Conservation (phyloP, 331 rosid species). For the Malus hybrid region DNA sequence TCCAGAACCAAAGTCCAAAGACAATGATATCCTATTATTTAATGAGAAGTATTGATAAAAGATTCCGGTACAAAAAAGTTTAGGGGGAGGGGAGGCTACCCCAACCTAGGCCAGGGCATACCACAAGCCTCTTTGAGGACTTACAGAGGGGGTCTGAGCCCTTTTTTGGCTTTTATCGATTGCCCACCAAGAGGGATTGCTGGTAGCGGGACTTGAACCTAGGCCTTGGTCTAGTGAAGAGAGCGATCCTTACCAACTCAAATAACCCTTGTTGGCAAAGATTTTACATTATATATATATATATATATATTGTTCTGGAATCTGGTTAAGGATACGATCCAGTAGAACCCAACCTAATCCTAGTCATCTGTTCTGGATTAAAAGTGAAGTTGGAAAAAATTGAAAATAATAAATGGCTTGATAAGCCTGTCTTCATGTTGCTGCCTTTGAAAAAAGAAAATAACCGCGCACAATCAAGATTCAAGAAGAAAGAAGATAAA, state of each 20-base stretch:
- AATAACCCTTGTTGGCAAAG: no score
- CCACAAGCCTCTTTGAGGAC: no score
- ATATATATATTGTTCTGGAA: no score
- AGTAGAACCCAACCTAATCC: background rate
- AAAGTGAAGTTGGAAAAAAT: background rate
- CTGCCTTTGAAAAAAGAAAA: background rate
- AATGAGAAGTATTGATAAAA: background rate
- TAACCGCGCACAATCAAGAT: background rate
- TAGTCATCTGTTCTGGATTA: background rate
- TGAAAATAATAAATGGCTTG: background rate
- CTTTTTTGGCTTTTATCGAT: no score
- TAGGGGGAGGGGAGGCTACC: no score
- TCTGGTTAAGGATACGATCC: background rate
- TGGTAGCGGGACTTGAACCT: no score
- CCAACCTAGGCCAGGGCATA: no score
- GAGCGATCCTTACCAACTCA: no score
- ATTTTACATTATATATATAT: no score
- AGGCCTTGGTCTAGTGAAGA: no score
- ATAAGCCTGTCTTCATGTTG: background rate
- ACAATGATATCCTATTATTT: background rate
- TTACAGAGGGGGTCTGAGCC: no score
- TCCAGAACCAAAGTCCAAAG: background rate
- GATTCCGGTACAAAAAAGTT: background rate
- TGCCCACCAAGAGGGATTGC: no score
- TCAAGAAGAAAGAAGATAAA: background rate